Conservation (phyloP, 2,329 filamentous ascomycete genomes). For the Escovopsis sp. region DNA sequence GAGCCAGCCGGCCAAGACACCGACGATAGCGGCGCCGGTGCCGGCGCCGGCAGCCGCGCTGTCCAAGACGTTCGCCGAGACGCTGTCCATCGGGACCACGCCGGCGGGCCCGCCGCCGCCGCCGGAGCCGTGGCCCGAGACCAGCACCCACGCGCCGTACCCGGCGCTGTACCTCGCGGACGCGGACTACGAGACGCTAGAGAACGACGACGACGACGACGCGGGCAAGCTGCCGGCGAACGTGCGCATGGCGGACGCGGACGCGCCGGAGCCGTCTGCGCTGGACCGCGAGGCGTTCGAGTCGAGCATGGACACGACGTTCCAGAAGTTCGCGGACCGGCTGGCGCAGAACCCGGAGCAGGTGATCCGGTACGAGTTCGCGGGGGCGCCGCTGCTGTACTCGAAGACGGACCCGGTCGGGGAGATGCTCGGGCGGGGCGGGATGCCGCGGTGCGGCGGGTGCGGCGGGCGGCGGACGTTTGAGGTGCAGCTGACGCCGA, state of each 20-base stretch:
- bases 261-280: conserved; percentile 23
- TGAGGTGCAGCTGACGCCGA: conserved; percentile 83
- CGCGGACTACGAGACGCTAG: conserved; percentile 78
- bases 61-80: conserved; percentile 54
- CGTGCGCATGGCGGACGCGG: conserved; percentile 26
- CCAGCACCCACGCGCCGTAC: conserved; percentile 56
- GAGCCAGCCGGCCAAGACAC: conserved; percentile 18
- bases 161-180: conserved; percentile 67
- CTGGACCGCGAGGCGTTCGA: conserved; percentile 63
- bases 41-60: conserved; percentile 21
- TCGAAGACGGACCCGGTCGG: conserved; percentile 63
- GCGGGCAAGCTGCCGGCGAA: conserved; percentile 36
- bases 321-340: conserved; percentile 68
- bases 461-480: conserved; percentile 69
- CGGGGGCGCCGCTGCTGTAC: conserved; percentile 63
- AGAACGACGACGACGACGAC: conserved; percentile 30
- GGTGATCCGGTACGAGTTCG: conserved; percentile 67
- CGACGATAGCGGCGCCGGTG: conserved; percentile 1
- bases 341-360: conserved; percentile 72
- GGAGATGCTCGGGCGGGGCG: conserved; percentile 36
- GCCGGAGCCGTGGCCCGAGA: conserved; percentile 61
- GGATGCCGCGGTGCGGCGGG: conserved; percentile 60
- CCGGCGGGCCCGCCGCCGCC: conserved; percentile 21
- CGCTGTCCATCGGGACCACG: conserved; percentile 56
- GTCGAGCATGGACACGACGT: conserved; percentile 57